Conservation (phyloP, 2,329 filamentous ascomycete genomes). For the Elsinoe fawcettii region DNA sequence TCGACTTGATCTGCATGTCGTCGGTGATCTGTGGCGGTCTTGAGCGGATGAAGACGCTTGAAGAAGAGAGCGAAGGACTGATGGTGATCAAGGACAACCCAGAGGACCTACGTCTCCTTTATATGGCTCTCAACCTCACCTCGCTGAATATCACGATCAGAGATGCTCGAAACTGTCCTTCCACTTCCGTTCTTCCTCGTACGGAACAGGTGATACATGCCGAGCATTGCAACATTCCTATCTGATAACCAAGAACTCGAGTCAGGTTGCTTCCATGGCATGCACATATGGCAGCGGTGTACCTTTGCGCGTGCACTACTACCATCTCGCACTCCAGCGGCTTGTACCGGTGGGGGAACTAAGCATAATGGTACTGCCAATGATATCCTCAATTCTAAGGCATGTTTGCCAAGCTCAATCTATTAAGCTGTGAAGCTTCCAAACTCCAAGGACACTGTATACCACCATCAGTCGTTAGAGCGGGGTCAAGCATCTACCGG, state of each 20-base stretch:
- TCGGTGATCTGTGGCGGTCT: not conserved
- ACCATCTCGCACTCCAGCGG: not conserved
- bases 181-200: not conserved
- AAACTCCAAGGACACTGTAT: not conserved
- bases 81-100: not conserved
- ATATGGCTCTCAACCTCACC: not conserved
- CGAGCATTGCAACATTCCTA: not conserved
- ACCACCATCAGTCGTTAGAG: not conserved
- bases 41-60: not conserved
- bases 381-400: not conserved
- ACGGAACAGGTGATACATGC: not conserved
- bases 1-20: not conserved
- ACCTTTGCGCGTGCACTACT: not conserved
- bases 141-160: not conserved
- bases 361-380: not conserved
- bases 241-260: conserved; percentile 1
- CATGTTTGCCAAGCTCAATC: not conserved
- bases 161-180: not conserved
- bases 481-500: not conserved
- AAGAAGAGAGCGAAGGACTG: not conserved
- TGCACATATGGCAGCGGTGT: not conserved
- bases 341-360: not conserved
- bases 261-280: not conserved
- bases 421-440: not conserved
- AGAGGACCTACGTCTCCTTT: not conserved